A percentile compares a stretch with the other conserved stretches of the same genome.
These are phyloP conservation scores for Niebla homalea DNA, from an alignment of 495 filamentous ascomycete genomes.

Conservation along the genomic window DNA sequence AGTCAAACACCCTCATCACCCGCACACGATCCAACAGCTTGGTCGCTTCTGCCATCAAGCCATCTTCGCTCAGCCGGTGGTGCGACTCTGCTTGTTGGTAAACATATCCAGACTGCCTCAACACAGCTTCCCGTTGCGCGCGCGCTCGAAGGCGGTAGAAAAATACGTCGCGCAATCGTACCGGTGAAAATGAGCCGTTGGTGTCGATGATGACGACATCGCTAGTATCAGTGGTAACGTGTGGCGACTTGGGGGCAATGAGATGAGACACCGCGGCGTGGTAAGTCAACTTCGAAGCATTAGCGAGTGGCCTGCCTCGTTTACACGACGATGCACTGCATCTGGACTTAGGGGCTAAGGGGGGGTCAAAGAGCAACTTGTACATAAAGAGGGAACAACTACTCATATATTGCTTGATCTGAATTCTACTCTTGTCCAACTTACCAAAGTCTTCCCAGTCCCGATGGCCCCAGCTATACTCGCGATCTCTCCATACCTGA, in stretches of 20 bases:
- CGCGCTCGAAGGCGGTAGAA: slow-evolving; percentile 7
- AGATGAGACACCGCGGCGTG: slow-evolving; percentile 16
- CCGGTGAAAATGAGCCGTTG: slow-evolving; percentile 14
- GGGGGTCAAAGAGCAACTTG: neutral
- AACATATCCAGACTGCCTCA: slow-evolving; percentile 11
- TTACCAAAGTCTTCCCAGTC: slow-evolving; percentile 13
- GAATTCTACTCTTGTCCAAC: neutral
- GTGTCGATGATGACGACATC: slow-evolving; percentile 17
- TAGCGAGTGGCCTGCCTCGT: neutral
- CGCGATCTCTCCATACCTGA: slow-evolving; percentile 17
- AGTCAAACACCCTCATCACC: slow-evolving; percentile 17
- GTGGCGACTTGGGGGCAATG: neutral
- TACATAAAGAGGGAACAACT: neutral
- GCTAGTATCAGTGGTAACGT: neutral
- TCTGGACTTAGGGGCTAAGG: neutral
- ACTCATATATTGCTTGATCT: neutral
- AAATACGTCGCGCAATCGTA: slow-evolving; percentile 11
- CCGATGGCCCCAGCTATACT: slow-evolving; percentile 10
- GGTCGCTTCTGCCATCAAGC: slow-evolving; percentile 1
- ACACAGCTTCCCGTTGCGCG: neutral
- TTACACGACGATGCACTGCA: neutral
- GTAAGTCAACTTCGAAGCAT: slow-evolving; percentile 8
- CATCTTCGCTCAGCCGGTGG: neutral
- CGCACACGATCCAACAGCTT: slow-evolving; percentile 14
- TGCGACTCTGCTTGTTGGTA: slow-evolving; percentile 4